A percentile compares a stretch with the other conserved stretches of the same genome.
phyloP scores from a whole-genome alignment of 352 stramenopile genomes.

The Aphanomyces invadans region DNA sequence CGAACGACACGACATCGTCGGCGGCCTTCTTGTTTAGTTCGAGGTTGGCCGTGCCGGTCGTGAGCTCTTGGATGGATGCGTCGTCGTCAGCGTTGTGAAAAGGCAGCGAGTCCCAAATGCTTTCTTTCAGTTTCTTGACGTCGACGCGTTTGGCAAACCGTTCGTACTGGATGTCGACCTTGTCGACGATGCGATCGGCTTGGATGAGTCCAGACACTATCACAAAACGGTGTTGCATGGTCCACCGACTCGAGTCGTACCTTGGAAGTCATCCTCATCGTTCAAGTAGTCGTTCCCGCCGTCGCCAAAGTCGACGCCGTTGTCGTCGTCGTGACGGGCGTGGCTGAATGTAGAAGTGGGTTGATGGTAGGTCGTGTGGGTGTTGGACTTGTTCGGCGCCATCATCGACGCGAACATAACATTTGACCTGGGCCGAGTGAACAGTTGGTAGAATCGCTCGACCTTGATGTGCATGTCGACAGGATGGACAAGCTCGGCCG shows the following conservation, averaged over 20 bases:
- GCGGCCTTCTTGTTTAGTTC: slow-evolving; percentile 27
- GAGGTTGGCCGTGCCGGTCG: slow-evolving; percentile 19
- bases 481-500: slow-evolving; percentile 57
- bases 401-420: slow-evolving; percentile 38
- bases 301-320: slow-evolving; percentile 29
- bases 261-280: slow-evolving; percentile 32
- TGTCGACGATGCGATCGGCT: slow-evolving; percentile 90
- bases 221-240: too few relatives aligned
- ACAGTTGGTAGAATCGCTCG: slow-evolving; percentile 62
- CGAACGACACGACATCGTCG: slow-evolving; percentile 84
- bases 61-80: slow-evolving; percentile 24
- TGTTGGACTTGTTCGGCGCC: too few relatives aligned
- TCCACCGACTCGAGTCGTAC: too few relatives aligned
- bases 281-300: slow-evolving; percentile 25
- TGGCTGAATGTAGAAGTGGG: slow-evolving; percentile 24
- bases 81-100: slow-evolving; percentile 25
- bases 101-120: slow-evolving; percentile 85
- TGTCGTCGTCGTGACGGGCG: slow-evolving; percentile 25
- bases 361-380: too few relatives aligned
- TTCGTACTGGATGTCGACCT: slow-evolving; percentile 91
- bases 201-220: slow-evolving; percentile 45
- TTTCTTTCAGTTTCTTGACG: slow-evolving; percentile 94
- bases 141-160: slow-evolving; percentile 95
- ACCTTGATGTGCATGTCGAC: slow-evolving; percentile 70
- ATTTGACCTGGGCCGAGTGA: slow-evolving; percentile 61